These are phyloP conservation scores for Inga oerstediana DNA, from an alignment of 306 rosid species.

Conservation along the genomic window DNA sequence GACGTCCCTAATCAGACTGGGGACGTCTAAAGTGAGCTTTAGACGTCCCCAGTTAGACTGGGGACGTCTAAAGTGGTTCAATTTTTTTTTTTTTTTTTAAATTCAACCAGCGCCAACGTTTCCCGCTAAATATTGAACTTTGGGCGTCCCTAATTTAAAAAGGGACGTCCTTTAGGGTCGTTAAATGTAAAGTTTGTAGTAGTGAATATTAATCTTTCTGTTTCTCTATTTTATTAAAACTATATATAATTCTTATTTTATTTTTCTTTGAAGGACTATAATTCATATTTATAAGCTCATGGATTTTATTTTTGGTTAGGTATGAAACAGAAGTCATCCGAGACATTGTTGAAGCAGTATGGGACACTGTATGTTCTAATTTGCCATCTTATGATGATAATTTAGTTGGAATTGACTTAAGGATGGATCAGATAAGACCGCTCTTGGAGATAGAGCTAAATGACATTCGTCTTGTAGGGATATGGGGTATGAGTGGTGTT, in stretches of 20 bases:
- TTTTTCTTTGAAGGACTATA: not conserved
- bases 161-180: no score
- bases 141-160: no score
- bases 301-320: not conserved
- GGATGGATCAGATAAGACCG: not conserved
- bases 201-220: no score
- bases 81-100: no score
- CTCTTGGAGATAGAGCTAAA: not conserved
- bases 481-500: not conserved
- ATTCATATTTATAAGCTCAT: not conserved
- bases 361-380: not conserved
- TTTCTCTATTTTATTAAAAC: no score
- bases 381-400: not conserved
- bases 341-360: not conserved
- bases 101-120: no score
- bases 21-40: no score
- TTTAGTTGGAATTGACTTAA: not conserved
- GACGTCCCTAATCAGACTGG: no score
- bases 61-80: no score
- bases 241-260: not conserved
- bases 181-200: no score
- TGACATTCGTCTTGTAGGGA: not conserved
- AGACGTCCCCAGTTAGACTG: no score
- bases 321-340: not conserved
- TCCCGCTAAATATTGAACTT: no score